Percentiles rank a stretch among this genome's conserved stretches.
These are phyloP conservation scores for Paecilomyces variotii DNA, from an alignment of 2,329 filamentous ascomycete species.

Conservation along the genomic window DNA sequence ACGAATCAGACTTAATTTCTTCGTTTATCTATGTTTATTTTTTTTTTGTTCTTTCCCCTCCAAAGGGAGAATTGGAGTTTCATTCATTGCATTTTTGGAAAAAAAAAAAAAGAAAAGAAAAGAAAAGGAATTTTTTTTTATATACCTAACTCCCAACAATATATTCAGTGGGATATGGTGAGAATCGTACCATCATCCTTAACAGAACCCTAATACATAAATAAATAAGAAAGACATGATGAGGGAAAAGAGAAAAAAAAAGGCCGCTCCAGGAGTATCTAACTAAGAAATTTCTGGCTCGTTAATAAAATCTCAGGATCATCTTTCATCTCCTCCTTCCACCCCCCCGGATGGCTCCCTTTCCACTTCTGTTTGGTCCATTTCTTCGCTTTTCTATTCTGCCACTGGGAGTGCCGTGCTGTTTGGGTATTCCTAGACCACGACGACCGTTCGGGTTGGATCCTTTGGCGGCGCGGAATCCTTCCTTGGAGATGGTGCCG, in stretches of 20 bases:
- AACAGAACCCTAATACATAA: not conserved
- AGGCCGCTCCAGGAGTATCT: not conserved
- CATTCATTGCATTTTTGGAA: too few species aligned
- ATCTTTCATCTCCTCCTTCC: constrained; percentile 6
- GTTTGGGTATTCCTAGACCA: constrained; percentile 21
- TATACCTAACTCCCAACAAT: not conserved
- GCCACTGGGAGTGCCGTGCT: constrained; percentile 14
- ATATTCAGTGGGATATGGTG: not conserved
- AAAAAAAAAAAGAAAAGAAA: too few species aligned
- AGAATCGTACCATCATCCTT: not conserved
- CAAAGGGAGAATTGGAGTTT: too few species aligned
- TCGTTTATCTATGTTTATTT: too few species aligned
- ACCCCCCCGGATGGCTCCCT: constrained; percentile 9
- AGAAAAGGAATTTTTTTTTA: not conserved
- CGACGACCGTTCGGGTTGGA: constrained; percentile 10
- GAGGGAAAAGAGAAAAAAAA: not conserved
- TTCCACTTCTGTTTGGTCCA: constrained; percentile 8
- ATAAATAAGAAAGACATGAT: not conserved
- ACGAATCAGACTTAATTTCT: too few species aligned
- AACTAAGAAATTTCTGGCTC: not conserved
- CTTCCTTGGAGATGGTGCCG: not conserved
- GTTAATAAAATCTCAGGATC: constrained; percentile 1
- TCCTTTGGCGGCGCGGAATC: constrained; percentile 2
- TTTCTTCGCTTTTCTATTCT: constrained; percentile 16
- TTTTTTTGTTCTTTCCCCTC: too few species aligned